phyloP scores from a whole-genome alignment of 2,329 filamentous ascomycete species.

The Neonectria hederae region DNA sequence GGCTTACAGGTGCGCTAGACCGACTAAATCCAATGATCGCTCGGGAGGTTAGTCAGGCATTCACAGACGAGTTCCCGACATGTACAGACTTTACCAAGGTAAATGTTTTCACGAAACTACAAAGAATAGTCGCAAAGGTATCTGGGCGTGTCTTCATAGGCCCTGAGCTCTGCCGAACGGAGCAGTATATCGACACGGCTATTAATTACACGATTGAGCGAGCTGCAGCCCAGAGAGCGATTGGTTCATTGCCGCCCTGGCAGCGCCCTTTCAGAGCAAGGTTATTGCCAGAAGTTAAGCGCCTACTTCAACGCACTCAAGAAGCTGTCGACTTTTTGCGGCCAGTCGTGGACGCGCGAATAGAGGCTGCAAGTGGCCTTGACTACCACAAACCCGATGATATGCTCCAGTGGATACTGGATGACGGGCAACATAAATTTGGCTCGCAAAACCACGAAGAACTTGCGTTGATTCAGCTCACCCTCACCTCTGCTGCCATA shows the following conservation, averaged over 20 bases:
- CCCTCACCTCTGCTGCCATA: not conserved
- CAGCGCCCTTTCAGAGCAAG: accelerated
- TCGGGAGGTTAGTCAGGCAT: no score
- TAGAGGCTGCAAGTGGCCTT: not conserved
- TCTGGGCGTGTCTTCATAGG: constrained; percentile 7
- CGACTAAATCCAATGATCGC: no score
- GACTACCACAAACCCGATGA: constrained; percentile 7
- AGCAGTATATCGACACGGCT: not conserved
- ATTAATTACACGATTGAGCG: constrained; percentile 16
- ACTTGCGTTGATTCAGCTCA: not conserved
- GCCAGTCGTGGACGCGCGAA: not conserved
- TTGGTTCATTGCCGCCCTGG: not conserved
- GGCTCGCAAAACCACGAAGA: not conserved
- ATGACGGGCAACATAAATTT: not conserved
- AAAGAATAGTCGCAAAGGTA: constrained; percentile 3
- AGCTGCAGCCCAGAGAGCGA: not conserved
- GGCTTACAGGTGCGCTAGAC: no score
- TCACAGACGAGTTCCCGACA: no score
- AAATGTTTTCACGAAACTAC: not conserved
- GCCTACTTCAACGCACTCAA: not conserved
- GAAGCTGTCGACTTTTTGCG: constrained; percentile 1
- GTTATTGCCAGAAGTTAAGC: not conserved
- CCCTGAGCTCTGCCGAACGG: constrained; percentile 5
- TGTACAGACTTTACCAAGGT: not conserved
- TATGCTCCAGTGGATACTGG: constrained; percentile 7